Evolutionary conservation across 352 stramenopile species (phyloP), one percentile per base, ranked within the genome.

Genomic region (Globisporangium paroecandrum): DNA sequence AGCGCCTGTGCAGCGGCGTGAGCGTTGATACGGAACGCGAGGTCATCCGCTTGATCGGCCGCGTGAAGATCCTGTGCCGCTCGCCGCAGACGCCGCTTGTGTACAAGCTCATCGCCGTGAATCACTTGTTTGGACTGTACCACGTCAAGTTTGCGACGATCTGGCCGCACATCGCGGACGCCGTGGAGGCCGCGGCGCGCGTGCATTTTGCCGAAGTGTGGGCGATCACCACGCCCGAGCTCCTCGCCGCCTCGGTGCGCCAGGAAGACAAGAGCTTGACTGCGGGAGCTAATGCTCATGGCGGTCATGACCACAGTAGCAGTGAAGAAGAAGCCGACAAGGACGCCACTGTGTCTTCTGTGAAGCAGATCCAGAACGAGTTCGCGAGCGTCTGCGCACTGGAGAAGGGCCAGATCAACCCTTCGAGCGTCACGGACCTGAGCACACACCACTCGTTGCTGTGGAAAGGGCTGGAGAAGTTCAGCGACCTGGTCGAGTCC

Each of bases 71-170:
- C 29, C 64, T 95, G 1, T 83, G 74, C 47, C 78, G 85, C 6
- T 92, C 87, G 3, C 62, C 77, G 29, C 84, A 96, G 68, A 93
- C 84, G 0, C 89, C 89, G n/a, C 57, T 69, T 0, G 34, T 94
- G 10, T 93, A 94, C 80, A 94, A 95, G 75, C 76, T 83, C 32
- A 64, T 93, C 27, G 85, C 88, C 3, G 71, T 90, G 32, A 83
- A 89, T 54, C 86, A 93, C 22, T 69, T 95, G 29, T 76, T 94
- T 41, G 89, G 89, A 59, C 69, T 95, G 22, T 94, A 91, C 71
- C 88, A 97, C 65, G 86, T 97, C 64, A 97, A 97, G 68, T 95
- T 95, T 62, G 83, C 89, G 8, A 92, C 85, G 4, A 83, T 97
- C 68, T 97, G 89, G 89, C 64, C 85, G 10, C 89, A 96, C 49